These are phyloP conservation scores for Letharia columbiana DNA, from an alignment of 495 filamentous ascomycete genomes.

Conservation along the genomic window DNA sequence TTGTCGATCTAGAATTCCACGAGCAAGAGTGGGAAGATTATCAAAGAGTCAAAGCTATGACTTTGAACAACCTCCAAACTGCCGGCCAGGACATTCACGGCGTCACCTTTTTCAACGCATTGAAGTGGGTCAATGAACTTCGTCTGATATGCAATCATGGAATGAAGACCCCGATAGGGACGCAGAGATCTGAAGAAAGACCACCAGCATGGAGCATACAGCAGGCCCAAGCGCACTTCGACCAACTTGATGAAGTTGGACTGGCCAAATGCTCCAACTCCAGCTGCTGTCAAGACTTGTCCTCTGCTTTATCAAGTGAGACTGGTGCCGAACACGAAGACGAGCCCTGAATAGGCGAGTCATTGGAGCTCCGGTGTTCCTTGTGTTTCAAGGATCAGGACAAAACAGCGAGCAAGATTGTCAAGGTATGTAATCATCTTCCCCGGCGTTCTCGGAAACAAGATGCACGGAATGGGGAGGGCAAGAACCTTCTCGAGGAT, in stretches of 20 bases:
- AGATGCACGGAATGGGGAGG: too few species aligned
- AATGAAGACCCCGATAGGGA: neutral
- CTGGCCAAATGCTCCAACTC: conserved; percentile 13
- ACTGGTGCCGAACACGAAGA: conserved; percentile 8
- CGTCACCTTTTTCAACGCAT: conserved; percentile 27
- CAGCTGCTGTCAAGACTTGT: neutral
- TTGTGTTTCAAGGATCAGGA: neutral
- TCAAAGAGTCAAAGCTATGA: conserved; percentile 21
- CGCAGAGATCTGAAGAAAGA: too few species aligned
- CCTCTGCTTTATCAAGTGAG: conserved; percentile 11
- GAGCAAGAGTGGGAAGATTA: conserved; percentile 29
- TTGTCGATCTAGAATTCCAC: conserved; percentile 27
- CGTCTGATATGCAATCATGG: conserved; percentile 38
- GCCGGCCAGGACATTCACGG: neutral
- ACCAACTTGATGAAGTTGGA: conserved; percentile 11
- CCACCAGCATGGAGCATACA: conserved; percentile 5
- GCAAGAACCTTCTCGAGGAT: neutral
- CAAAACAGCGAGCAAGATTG: neutral
- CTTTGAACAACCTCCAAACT: conserved; percentile 26
- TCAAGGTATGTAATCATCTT: conserved; percentile 14
- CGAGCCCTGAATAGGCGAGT: conserved; percentile 11
- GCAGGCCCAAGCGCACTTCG: conserved; percentile 13
- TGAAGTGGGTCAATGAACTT: conserved; percentile 37
- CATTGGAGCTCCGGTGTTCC: conserved; percentile 16
- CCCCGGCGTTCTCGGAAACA: neutral